Evolutionary conservation across 306 rosid genomes (phyloP), one percentile per base, ranked within the genome.

Genomic region (Vigna mungo): DNA sequence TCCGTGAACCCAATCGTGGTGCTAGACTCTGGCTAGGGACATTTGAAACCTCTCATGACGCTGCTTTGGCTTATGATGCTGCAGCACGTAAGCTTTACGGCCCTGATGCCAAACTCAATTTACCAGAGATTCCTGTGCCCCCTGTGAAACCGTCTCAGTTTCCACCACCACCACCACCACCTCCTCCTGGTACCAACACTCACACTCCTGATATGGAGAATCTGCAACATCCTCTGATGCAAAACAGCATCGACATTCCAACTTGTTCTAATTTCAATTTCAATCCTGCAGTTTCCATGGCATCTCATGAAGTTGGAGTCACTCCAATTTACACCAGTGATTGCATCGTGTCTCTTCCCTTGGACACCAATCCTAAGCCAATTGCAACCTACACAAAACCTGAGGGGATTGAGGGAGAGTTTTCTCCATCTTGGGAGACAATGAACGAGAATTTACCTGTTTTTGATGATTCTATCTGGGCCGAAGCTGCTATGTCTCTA

Each of bases 1-100:
- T 92, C 75, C 96, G 98, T 0, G 98, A 92, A 55, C 98, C 97
- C 48, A 92, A 92, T 9, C 90, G 98, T 0, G 98, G 98, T 6
- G 92, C 95, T 8, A 89, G 97, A 2, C 96, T 94, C 63, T 92
- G 98, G 98, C 88, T 94, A 2, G 98, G 98, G 14, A 94, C 98
- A 2, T 94, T 94, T 13, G 89, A 87, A 6, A 89, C 95, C 2
- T 86, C 96, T 43, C 79, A 75, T 47, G 98, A 89, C 0, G 98
- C 98, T 8, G 98, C 98, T 13, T 9, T 82, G 68, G 98, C 97
- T 52, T 94, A 94, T 66, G 98, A 94, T 34, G 68, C 88, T 25
- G 98, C 96, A 0, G 97, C 96, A 1, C 85, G 84, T 0, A 93
- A 90, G 65, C 96, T 94, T 51, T 92, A 90, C 54, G 97, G 97